phyloP scores from a whole-genome alignment of 1,139 yeast species.

The Pneumocystis murina region DNA sequence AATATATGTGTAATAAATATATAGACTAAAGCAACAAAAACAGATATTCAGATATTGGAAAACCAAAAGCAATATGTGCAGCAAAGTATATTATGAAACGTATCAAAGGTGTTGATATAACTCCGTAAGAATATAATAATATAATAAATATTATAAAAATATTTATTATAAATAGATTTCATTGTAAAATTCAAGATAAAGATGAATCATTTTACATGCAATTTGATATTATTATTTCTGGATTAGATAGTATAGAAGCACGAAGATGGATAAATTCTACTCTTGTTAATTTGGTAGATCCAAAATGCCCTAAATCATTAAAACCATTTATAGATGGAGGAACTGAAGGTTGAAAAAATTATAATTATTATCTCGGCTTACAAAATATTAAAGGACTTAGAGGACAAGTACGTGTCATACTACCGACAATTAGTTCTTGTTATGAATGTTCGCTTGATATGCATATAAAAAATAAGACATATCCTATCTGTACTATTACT shows the following conservation, averaged over 20 bases:
- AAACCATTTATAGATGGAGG: constrained; percentile 92
- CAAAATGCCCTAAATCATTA: constrained; percentile 36
- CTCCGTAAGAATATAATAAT: constrained; percentile 22
- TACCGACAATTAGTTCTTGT: constrained; percentile 77
- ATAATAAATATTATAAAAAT: background rate
- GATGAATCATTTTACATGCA: constrained; percentile 47
- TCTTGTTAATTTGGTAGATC: constrained; percentile 45
- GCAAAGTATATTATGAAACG: constrained; percentile 42
- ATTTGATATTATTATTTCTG: constrained; percentile 67
- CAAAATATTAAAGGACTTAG: constrained; percentile 41
- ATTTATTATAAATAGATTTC: constrained; percentile 22
- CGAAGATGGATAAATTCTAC: constrained; percentile 82
- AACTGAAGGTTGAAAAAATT: constrained; percentile 36
- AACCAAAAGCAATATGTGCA: constrained; percentile 68
- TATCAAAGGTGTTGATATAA: constrained; percentile 35
- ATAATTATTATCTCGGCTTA: background rate
- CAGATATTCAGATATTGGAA: constrained; percentile 54
- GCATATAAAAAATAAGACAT: constrained; percentile 53
- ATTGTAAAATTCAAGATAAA: constrained; percentile 61
- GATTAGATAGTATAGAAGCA: constrained; percentile 81
- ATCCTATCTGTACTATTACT: constrained; percentile 89
- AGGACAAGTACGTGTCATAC: constrained; percentile 78
- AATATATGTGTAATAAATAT: background rate
- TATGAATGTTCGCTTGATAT: constrained; percentile 83
- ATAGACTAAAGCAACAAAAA: background rate